phyloP scores from a whole-genome alignment of 2,329 filamentous ascomycete genomes.

The Esteya vermicola region DNA sequence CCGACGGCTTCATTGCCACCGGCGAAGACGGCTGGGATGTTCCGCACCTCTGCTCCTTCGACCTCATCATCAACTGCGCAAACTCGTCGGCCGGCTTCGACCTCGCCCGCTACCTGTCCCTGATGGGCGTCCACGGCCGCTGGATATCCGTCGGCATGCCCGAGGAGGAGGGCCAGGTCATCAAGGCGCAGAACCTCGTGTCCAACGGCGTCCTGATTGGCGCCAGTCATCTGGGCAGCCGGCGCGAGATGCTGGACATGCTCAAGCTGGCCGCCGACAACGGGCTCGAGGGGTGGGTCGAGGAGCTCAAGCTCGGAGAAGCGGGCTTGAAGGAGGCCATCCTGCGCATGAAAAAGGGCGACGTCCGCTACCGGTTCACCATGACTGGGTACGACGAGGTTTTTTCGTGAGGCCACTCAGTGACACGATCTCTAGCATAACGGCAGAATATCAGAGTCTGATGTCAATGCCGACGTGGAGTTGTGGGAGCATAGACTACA shows the following conservation, averaged over 20 bases:
- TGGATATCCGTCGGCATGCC: neutral
- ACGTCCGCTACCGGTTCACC: neutral
- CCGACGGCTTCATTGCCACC: conserved; percentile 45
- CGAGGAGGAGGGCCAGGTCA: neutral
- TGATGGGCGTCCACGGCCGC: conserved; percentile 57
- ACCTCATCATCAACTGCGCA: conserved; percentile 64
- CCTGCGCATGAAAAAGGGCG: neutral
- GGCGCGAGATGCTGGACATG: conserved; percentile 61
- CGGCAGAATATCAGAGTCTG: too few species aligned
- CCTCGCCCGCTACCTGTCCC: conserved; percentile 54
- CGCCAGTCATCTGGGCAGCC: conserved; percentile 42
- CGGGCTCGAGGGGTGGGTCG: conserved; percentile 55
- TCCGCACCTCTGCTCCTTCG: conserved; percentile 48
- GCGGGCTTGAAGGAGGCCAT: neutral
- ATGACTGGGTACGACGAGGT: neutral
- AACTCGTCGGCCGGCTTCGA: conserved; percentile 53
- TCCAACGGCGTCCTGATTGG: conserved; percentile 59
- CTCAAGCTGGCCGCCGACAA: conserved; percentile 56
- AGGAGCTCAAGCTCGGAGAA: conserved; percentile 24
- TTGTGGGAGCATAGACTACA: too few species aligned
- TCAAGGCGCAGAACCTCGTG: conserved; percentile 31
- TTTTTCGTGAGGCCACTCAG: too few species aligned
- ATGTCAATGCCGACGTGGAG: too few species aligned
- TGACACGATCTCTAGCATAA: too few species aligned
- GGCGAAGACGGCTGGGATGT: conserved; percentile 40